Evolutionary conservation across 352 stramenopile genomes (phyloP).

Genomic region (Pythium brachiatum): DNA sequence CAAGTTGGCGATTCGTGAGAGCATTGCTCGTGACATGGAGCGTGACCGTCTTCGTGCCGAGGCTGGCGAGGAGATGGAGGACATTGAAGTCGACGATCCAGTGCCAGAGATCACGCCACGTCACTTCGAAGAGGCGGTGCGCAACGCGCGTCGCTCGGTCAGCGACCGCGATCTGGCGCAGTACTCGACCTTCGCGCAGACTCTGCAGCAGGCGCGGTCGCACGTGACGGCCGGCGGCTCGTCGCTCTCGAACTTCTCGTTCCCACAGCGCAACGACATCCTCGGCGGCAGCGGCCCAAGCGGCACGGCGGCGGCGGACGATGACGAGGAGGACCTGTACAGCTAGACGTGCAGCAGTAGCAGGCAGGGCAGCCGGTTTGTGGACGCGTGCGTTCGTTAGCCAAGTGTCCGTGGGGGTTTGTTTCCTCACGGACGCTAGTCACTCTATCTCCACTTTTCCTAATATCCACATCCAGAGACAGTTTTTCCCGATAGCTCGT

Average conservation of each 20-base stretch:
- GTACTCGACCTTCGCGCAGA: constrained; percentile 86
- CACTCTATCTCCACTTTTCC: constrained; percentile 12
- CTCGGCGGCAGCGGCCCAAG: constrained; percentile 34
- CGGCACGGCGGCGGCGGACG: constrained; percentile 73
- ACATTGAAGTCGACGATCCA: constrained; percentile 94
- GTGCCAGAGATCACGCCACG: constrained; percentile 93
- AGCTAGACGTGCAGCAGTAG: constrained; percentile 66
- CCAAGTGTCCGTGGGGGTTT: not conserved
- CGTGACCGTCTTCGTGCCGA: constrained; percentile 93
- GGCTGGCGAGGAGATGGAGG: constrained; percentile 84
- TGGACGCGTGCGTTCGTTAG: constrained; percentile 3
- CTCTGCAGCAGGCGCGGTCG: constrained; percentile 95
- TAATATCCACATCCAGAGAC: constrained; percentile 14
- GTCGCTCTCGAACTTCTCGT: constrained; percentile 96
- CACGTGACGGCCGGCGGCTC: constrained; percentile 91
- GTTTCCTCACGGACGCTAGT: not conserved
- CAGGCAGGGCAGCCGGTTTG: not conserved
- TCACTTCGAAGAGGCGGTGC: constrained; percentile 98
- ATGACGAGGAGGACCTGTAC: constrained; percentile 98
- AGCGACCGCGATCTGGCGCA: constrained; percentile 97
- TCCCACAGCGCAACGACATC: constrained; percentile 79
- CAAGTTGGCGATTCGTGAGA: constrained; percentile 99
- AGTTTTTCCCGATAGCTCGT: not conserved
- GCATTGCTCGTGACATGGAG: constrained; percentile 98
- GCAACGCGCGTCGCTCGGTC: constrained; percentile 96